A percentile compares a stretch with the other conserved stretches of the same genome.
These are phyloP conservation scores for Eucalyptus curtisii DNA, from an alignment of 345 rosid genomes.

Conservation along the genomic window DNA sequence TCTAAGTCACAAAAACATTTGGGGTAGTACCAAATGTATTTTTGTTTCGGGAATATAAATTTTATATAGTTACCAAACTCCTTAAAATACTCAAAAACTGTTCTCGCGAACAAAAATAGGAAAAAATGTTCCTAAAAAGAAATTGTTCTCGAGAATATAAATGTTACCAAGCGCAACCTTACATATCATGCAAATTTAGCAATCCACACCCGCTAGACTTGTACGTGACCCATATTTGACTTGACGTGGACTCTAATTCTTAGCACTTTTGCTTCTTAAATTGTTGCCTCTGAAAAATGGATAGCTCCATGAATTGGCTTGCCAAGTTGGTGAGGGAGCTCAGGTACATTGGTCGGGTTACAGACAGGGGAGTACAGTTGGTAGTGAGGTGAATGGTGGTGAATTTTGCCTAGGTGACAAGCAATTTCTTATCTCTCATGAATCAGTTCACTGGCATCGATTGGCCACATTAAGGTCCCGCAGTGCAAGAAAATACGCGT, in stretches of 20 bases:
- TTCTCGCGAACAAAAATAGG: too few species aligned
- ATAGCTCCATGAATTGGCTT: background rate
- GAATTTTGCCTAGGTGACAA: background rate
- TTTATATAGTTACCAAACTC: too few species aligned
- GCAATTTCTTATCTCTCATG: background rate
- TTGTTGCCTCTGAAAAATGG: background rate
- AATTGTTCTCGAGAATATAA: fast-evolving
- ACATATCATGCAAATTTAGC: background rate
- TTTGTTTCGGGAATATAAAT: too few species aligned
- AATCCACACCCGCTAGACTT: fast-evolving
- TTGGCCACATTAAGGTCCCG: background rate
- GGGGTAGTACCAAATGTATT: too few species aligned
- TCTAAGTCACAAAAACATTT: too few species aligned
- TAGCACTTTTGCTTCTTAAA: background rate
- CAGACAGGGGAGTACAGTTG: background rate
- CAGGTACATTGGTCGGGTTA: fast-evolving
- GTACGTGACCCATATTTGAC: background rate
- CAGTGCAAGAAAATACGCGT: background rate
- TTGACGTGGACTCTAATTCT: background rate
- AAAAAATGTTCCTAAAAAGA: too few species aligned
- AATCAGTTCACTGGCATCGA: background rate
- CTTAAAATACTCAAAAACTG: too few species aligned
- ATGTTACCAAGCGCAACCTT: fast-evolving
- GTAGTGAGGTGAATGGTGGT: background rate
- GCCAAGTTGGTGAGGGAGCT: background rate